phyloP scores from a whole-genome alignment of 192 early-diverging fungal species.

The Coemansia sp. region DNA sequence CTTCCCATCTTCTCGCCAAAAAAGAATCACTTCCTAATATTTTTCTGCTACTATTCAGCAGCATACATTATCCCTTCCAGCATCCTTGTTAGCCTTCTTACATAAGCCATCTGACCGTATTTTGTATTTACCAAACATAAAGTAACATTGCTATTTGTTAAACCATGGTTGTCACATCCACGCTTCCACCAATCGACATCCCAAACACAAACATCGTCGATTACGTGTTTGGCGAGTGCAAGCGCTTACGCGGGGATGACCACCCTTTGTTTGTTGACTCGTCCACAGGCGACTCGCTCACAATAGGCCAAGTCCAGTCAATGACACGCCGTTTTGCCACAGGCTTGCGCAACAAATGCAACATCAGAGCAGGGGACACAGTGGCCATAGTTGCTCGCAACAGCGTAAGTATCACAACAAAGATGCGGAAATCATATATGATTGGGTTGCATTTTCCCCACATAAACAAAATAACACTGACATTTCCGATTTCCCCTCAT shows the following conservation, averaged over 20 bases:
- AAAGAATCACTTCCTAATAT: neutral
- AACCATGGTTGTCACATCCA: constrained; percentile 4
- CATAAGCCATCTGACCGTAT: neutral
- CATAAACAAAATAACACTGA: neutral
- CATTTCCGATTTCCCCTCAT: neutral
- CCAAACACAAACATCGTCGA: constrained; percentile 25
- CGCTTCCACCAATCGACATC: constrained; percentile 32
- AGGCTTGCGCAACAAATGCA: constrained; percentile 34
- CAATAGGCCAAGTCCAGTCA: constrained; percentile 18
- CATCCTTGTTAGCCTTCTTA: no score
- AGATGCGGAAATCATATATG: no score
- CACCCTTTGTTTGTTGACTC: constrained; percentile 46
- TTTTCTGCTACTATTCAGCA: no score
- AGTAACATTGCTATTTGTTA: no score
- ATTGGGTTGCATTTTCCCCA: neutral
- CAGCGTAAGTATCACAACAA: constrained; percentile 19
- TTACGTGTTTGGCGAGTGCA: constrained; percentile 32
- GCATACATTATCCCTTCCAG: no score
- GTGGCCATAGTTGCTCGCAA: constrained; percentile 58
- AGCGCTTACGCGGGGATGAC: neutral
- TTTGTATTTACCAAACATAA: no score
- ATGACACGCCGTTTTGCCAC: constrained; percentile 17
- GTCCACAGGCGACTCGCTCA: constrained; percentile 12
- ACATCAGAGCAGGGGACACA: constrained; percentile 66
- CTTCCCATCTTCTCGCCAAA: neutral